Percentiles rank a stretch among this genome's conserved stretches.
Evolutionary conservation across 1,139 yeast species (phyloP).

Genomic region (Kodamaea anthophila): DNA sequence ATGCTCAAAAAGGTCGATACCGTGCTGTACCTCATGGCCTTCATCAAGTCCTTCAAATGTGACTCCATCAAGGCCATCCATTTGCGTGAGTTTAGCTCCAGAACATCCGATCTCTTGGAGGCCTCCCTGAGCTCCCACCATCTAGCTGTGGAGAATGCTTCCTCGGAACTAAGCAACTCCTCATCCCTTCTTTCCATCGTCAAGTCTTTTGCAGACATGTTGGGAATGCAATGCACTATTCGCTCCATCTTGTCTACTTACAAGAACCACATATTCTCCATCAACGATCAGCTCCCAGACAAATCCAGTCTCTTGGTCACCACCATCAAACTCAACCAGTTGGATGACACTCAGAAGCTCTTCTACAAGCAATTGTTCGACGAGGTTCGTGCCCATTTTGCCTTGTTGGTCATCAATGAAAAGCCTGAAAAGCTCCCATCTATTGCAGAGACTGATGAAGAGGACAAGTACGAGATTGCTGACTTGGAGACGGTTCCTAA

Average conservation of each 20-base stretch:
- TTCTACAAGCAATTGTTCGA: slow-evolving; percentile 23
- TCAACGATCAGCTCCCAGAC: slow-evolving; percentile 27
- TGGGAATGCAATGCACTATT: slow-evolving; percentile 45
- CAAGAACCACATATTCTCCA: slow-evolving; percentile 22
- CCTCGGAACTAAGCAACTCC: slow-evolving; percentile 28
- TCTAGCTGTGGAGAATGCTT: slow-evolving; percentile 9
- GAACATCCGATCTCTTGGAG: slow-evolving; percentile 64
- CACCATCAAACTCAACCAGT: slow-evolving; percentile 18
- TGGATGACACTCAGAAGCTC: slow-evolving; percentile 15
- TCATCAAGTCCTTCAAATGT: slow-evolving; percentile 18
- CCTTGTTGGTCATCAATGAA: slow-evolving; percentile 23
- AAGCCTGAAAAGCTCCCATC: slow-evolving; percentile 8
- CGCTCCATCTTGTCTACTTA: slow-evolving; percentile 47
- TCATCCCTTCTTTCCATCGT: slow-evolving; percentile 48
- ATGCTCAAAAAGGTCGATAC: slow-evolving; percentile 28
- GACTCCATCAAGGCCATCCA: slow-evolving; percentile 49
- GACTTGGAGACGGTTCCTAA: slow-evolving; percentile 8
- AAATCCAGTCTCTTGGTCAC: slow-evolving; percentile 22
- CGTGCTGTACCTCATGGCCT: slow-evolving; percentile 29
- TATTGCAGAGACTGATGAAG: slow-evolving; percentile 9
- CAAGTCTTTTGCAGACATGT: slow-evolving; percentile 47
- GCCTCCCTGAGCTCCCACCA: slow-evolving; percentile 37
- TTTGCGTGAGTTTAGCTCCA: slow-evolving; percentile 52
- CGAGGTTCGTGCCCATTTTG: slow-evolving; percentile 25
- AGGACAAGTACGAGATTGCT: slow-evolving; percentile 9